These are phyloP conservation scores for Quercus wislizeni DNA, from an alignment of 306 rosid species.

Conservation along the genomic window DNA sequence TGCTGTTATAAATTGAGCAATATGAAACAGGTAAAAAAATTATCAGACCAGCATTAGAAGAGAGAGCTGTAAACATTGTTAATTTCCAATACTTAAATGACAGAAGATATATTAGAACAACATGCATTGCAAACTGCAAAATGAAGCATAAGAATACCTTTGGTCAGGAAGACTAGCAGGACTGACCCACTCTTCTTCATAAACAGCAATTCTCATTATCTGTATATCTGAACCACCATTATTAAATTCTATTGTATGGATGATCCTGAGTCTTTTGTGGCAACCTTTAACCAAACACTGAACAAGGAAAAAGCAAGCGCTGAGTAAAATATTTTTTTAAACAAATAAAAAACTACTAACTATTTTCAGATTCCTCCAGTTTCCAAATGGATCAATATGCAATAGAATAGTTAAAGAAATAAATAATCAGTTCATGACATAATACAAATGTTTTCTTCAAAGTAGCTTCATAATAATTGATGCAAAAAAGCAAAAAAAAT, in stretches of 20 bases:
- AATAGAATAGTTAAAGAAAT: background rate
- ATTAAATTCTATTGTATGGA: constrained; percentile 84
- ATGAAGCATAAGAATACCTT: constrained; percentile 47
- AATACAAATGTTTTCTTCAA: background rate
- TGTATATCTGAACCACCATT: constrained; percentile 86
- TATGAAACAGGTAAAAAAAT: background rate
- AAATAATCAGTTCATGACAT: background rate
- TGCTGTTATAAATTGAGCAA: background rate
- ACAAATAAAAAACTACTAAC: background rate
- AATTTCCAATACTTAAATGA: background rate
- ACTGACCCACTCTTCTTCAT: constrained; percentile 89
- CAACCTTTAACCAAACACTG: constrained; percentile 96
- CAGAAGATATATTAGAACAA: background rate
- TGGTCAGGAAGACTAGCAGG: constrained; percentile 52
- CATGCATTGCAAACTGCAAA: background rate
- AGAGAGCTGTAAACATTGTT: background rate
- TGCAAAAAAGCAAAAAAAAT: background rate
- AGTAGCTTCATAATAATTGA: background rate
- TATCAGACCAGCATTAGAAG: too few relatives aligned
- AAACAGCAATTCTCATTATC: constrained; percentile 82
- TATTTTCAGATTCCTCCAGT: background rate
- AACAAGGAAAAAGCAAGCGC: constrained; percentile 11
- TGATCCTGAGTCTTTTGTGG: constrained; percentile 82
- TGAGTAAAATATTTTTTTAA: too few relatives aligned
- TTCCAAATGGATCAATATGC: background rate